Base-by-base conservation (phyloP, 163 green algal genomes). In the Scenedesmus sp. region DNA sequence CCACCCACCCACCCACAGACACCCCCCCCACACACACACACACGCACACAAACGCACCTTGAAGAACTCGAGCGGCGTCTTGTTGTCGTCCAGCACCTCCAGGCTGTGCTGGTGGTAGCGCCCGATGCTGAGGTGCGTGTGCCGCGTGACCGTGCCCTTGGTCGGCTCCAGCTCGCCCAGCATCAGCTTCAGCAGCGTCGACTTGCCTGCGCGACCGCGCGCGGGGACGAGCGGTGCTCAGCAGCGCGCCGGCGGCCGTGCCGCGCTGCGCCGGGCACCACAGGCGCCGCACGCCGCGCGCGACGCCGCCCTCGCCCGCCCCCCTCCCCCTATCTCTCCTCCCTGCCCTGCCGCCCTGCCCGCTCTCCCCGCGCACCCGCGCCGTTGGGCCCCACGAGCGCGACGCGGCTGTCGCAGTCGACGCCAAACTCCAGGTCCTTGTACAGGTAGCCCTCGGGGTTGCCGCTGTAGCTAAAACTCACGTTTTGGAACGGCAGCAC, bases 141-240 rank as follows among this genome's bases (percentile, higher is more conserved):
- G 96, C 31, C 96, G 85, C 65, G 92, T 93, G 1, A 99, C 92
- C 64, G 91, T 94, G 75, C 95, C 95, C 63, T 92, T 86, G 18
- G 87, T 85, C 28, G 93, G 88, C 2, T 87, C 87, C 62, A 99
- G 80, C 22, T 97, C 91, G 17, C 95, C 95, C n/a, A 90, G 90
- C 93, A 99, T 98, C 60, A 99, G 90, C 89, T 98, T 98, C 31
- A 99, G 87, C 62, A 99, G 86, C 44, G 95, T 99, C 0, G 92
- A 97, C 89, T 99, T 98, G 66, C 93, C 92, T 63, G 84, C 44
- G 31, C 24, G 1, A 29, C 22, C 39, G 7, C 7, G 22, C 26
- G 53, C 53, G 15, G 22, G 29, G 11, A 9, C n/a, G 11, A 64
- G 22, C 56, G 42, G 53, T 18, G 29, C 14, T 34, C 47, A 39